phyloP scores from a whole-genome alignment of 2,329 filamentous ascomycete genomes.

The Nigrospora sphaerica region DNA sequence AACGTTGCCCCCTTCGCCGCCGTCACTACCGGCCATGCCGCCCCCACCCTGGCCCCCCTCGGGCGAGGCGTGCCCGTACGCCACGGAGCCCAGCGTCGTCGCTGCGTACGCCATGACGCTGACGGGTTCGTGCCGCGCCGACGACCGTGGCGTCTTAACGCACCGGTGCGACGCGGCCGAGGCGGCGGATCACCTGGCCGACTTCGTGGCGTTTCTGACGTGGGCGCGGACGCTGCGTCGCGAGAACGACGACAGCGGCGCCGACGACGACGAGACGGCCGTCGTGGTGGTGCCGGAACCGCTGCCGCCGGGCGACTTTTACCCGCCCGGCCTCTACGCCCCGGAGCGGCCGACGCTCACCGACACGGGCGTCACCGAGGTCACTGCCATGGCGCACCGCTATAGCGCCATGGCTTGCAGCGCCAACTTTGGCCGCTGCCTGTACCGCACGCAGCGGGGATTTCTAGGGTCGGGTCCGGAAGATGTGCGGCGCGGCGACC shows the following conservation, averaged over 20 bases:
- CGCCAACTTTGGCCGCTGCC: neutral
- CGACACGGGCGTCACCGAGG: neutral
- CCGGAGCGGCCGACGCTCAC: neutral
- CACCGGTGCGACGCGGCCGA: neutral
- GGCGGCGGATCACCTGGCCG: neutral
- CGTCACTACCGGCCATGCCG: too few species aligned
- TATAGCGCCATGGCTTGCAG: neutral
- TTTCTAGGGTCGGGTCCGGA: neutral
- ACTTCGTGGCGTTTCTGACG: slow-evolving; percentile 2
- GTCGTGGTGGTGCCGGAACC: neutral
- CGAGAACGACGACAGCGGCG: neutral
- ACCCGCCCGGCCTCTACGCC: slow-evolving; percentile 1
- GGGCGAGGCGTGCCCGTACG: neutral
- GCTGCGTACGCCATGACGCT: neutral
- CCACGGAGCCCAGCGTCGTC: neutral
- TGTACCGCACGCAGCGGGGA: neutral
- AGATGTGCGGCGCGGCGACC: neutral
- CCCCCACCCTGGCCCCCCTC: neutral
- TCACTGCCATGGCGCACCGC: neutral
- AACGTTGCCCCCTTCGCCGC: neutral
- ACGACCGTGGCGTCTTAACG: neutral
- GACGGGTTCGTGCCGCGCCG: neutral
- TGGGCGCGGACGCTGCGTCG: neutral
- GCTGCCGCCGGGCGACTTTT: neutral
- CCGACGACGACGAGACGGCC: neutral